Evolutionary conservation across 768 basidiomycete genomes (phyloP), one percentile per base, ranked within the genome.

Genomic region (Psilocybe tampanensis): DNA sequence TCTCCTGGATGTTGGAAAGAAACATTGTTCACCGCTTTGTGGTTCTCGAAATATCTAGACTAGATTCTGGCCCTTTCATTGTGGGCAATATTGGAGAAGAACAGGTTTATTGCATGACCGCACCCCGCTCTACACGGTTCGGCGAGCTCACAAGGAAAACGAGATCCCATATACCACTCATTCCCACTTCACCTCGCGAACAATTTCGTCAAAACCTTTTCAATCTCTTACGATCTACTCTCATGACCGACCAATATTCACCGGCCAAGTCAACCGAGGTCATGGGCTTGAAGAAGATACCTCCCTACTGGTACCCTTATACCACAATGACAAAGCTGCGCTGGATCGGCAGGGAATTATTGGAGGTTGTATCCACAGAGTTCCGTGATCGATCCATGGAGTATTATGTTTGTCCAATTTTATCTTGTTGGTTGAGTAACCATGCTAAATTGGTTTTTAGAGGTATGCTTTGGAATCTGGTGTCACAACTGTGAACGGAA

Each of bases 401-500:
- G 65, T 98, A 95, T 70, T 97, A 98, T 80, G 94, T 95, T 73
- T 68, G 93, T 83, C 29, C 8, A 43, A 21, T 34, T 2, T 7
- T 45, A 8, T 11, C 26, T 29, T 56, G 5, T 19, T 44, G 36
- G 13, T 12, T 17, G 22, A 39, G 13, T 34, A 11, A 18, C 43
- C 15, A 18, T 33, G 51, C 51, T 43, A 60, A 3, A 4, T 13
- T 29, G 19, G 13, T 17, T 21, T 57, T 9, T 49, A 83, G 82
- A 76, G 80, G 72, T 83, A 81, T 67, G 82, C 82, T 19, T 60
- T 97, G n/a, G 86, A 94, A 63, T 91, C 94, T 2, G 96, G 96
- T 2, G 92, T 96, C n/a, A 95, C 94, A 8, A 94, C 92, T 7
- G 83, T 99, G 56, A 98, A 99, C 66, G 95, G 94, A n/a, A 82